phyloP scores from a whole-genome alignment of 108 stramenopile genomes.

The Fragilariopsis cylindrus region DNA sequence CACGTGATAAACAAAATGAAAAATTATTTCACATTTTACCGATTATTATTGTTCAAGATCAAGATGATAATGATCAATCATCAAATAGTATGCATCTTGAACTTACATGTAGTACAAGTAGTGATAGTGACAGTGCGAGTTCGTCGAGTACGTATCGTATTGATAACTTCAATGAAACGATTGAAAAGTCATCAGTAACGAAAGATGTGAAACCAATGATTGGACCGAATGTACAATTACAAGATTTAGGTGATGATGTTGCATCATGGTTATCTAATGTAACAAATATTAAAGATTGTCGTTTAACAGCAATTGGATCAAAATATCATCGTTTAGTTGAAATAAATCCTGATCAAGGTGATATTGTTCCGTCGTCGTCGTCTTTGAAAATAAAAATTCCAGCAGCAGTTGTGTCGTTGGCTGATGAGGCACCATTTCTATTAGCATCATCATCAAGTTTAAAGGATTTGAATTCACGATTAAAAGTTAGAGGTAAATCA shows the following conservation, averaged over 20 bases:
- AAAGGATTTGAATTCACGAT: conserved; percentile 39
- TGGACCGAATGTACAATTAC: conserved; percentile 14
- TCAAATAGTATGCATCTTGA: background rate
- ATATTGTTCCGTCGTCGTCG: conserved; percentile 17
- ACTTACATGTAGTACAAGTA: background rate
- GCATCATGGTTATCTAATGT: conserved; percentile 39
- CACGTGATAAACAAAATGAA: conserved; percentile 30
- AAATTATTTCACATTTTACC: conserved; percentile 45
- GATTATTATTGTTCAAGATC: conserved; percentile 7
- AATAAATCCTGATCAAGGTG: conserved; percentile 43
- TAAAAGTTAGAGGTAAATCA: conserved; percentile 20
- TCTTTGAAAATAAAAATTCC: background rate
- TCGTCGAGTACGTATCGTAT: background rate
- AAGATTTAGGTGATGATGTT: conserved; percentile 35
- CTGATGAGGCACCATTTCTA: conserved; percentile 50
- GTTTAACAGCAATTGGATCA: conserved; percentile 30
- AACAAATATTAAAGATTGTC: conserved; percentile 26
- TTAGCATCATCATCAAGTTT: conserved; percentile 31
- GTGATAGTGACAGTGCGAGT: background rate
- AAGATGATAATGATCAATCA: background rate
- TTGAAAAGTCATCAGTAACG: background rate
- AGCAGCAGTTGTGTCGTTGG: conserved; percentile 26
- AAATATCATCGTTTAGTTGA: conserved; percentile 21
- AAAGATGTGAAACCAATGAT: conserved; percentile 12
- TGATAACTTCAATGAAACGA: background rate